These are phyloP conservation scores for Ceratobasidium sp. DNA, from an alignment of 1,284 basidiomycete species.

Conservation along the genomic window DNA sequence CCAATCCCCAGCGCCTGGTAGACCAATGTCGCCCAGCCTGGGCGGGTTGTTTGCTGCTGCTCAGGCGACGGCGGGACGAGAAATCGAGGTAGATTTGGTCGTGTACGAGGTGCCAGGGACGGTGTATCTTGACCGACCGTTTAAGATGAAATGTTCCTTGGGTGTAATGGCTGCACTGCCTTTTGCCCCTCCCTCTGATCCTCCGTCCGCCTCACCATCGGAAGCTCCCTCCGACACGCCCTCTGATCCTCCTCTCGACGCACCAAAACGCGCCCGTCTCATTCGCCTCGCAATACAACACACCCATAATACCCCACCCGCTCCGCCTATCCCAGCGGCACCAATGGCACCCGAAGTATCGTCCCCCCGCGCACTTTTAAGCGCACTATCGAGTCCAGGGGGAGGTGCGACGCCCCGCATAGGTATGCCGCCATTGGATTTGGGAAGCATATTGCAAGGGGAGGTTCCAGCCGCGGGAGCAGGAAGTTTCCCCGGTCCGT, in stretches of 20 bases:
- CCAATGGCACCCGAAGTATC: slow-evolving; percentile 47
- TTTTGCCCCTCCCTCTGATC: slow-evolving; percentile 49
- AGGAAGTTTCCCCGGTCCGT: slow-evolving; percentile 39
- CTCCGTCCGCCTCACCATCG: slow-evolving; percentile 1
- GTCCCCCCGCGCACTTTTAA: slow-evolving; percentile 51
- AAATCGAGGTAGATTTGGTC: slow-evolving; percentile 70
- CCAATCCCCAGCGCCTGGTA: slow-evolving; percentile 61
- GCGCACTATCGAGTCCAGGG: slow-evolving; percentile 46
- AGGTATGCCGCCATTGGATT: slow-evolving; percentile 22
- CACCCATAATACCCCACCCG: slow-evolving; percentile 51
- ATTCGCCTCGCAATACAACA: slow-evolving; percentile 73
- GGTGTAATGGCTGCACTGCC: slow-evolving; percentile 51
- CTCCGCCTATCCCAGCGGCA: slow-evolving; percentile 53
- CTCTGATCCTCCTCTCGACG: not conserved
- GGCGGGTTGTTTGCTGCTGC: slow-evolving; percentile 16
- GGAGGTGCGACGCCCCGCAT: slow-evolving; percentile 20
- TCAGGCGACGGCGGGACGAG: slow-evolving; percentile 47
- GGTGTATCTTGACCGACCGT: slow-evolving; percentile 63
- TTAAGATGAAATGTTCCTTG: slow-evolving; percentile 65
- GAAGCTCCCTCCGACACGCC: not conserved
- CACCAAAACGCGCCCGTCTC: slow-evolving; percentile 52
- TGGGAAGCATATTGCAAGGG: slow-evolving; percentile 46
- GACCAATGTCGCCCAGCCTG: slow-evolving; percentile 44
- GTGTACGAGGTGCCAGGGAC: slow-evolving; percentile 63
- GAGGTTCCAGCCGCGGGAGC: not conserved